Conservation (phyloP, 345 rosid genomes). For the Microcos paniculata region DNA sequence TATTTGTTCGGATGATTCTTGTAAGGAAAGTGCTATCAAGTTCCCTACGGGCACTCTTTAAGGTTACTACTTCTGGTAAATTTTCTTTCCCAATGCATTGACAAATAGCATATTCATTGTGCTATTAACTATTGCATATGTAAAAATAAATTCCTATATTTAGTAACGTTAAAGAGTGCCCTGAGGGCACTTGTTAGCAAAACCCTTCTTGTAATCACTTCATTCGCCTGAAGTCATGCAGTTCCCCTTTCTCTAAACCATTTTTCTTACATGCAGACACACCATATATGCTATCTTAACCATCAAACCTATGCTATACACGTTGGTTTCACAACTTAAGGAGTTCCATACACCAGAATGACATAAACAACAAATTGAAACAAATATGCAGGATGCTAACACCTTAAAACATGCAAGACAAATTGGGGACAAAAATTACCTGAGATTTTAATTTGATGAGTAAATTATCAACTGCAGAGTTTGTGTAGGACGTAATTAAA, state of each 20-base stretch:
- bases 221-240: not conserved
- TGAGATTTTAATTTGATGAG: constrained; percentile 92
- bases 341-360: not conserved
- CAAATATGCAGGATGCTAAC: not conserved
- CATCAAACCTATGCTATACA: not conserved
- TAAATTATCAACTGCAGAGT: constrained; percentile 96
- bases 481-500: constrained; percentile 96
- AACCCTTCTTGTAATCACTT: not conserved
- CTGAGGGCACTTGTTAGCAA: too few species aligned
- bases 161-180: too few species aligned
- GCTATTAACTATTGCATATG: too few species aligned
- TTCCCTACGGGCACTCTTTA: too few species aligned
- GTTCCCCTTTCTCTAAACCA: constrained; percentile 2
- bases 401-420: not conserved
- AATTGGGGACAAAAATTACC: constrained; percentile 50
- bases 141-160: too few species aligned
- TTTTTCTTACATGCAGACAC: constrained; percentile 6
- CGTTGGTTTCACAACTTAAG: not conserved
- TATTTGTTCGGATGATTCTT: too few species aligned
- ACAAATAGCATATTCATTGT: too few species aligned
- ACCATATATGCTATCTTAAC: not conserved
- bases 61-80: too few species aligned
- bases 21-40: too few species aligned
- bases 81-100: too few species aligned
- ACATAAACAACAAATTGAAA: not conserved